These are phyloP conservation scores for Perilla frutescens DNA, from an alignment of 257 asterid species.

Conservation along the genomic window DNA sequence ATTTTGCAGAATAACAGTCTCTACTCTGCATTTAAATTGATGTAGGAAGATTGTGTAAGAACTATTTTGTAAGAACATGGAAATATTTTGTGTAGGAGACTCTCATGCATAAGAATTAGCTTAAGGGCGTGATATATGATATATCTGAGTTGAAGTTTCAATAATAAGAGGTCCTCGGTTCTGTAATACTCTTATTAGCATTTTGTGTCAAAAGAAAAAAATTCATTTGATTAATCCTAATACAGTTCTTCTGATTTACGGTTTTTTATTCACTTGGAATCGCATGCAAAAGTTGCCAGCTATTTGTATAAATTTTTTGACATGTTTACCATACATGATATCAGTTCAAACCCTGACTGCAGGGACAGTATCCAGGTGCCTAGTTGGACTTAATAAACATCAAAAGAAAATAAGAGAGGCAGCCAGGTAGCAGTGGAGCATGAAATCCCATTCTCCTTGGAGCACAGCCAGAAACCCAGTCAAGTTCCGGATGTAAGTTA, in stretches of 20 bases:
- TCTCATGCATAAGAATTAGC: too few relatives aligned
- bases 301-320: not conserved
- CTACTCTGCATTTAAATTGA: too few relatives aligned
- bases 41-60: too few relatives aligned
- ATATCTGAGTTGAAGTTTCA: too few relatives aligned
- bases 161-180: too few relatives aligned
- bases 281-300: not conserved
- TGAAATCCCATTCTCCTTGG: slow-evolving; percentile 78
- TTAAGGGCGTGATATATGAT: too few relatives aligned
- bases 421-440: slow-evolving; percentile 33
- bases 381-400: slow-evolving; percentile 1
- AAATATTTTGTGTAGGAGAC: too few relatives aligned
- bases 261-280: not conserved
- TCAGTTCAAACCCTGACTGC: not conserved
- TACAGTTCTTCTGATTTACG: not conserved
- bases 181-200: too few relatives aligned
- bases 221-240: too few relatives aligned
- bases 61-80: too few relatives aligned
- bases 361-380: slow-evolving; percentile 16
- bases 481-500: slow-evolving; percentile 78
- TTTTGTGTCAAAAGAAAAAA: too few relatives aligned
- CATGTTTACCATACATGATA: not conserved
- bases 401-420: slow-evolving; percentile 12
- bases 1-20: too few relatives aligned
- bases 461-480: slow-evolving; percentile 77